These are phyloP conservation scores for Vitis labrusca DNA, from an alignment of 164 flowering plant species.

Conservation along the genomic window DNA sequence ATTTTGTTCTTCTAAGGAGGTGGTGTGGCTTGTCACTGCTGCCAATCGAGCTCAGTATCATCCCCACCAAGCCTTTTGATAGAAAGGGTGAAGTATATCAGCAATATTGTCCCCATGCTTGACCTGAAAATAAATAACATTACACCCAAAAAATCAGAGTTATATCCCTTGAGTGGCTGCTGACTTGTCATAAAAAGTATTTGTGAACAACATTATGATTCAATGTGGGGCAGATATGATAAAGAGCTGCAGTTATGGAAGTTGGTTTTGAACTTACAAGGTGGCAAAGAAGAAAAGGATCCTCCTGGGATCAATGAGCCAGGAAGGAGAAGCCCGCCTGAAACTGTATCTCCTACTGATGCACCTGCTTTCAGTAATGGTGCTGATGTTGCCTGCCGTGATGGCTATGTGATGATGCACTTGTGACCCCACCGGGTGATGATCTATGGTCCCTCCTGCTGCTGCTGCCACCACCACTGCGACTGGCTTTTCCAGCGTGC, in stretches of 20 bases:
- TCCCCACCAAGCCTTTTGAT: conserved; percentile 35
- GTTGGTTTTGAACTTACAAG: conserved; percentile 46
- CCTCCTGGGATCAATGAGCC: conserved; percentile 62
- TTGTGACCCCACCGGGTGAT: conserved; percentile 17
- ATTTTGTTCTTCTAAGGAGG: background rate
- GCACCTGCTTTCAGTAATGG: conserved; percentile 25
- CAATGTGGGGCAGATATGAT: too few species aligned
- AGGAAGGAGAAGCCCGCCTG: conserved; percentile 42
- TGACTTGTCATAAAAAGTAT: too few species aligned
- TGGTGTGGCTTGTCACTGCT: conserved; percentile 4
- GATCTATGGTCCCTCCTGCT: conserved; percentile 32
- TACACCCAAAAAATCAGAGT: background rate
- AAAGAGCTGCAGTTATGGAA: background rate
- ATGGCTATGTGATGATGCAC: conserved; percentile 55
- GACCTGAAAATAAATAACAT: conserved; percentile 43
- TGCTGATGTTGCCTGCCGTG: conserved; percentile 25
- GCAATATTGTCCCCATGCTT: conserved; percentile 78
- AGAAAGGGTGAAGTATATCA: conserved; percentile 74
- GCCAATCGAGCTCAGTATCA: conserved; percentile 25
- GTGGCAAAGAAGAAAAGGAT: conserved; percentile 75
- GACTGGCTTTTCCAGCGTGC: conserved; percentile 42
- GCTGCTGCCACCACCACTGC: conserved; percentile 9
- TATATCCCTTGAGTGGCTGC: too few species aligned
- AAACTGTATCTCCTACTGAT: conserved; percentile 34
- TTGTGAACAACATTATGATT: too few species aligned